phyloP scores from a whole-genome alignment of 2,329 filamentous ascomycete genomes.

The Aspergillus flavus region DNA sequence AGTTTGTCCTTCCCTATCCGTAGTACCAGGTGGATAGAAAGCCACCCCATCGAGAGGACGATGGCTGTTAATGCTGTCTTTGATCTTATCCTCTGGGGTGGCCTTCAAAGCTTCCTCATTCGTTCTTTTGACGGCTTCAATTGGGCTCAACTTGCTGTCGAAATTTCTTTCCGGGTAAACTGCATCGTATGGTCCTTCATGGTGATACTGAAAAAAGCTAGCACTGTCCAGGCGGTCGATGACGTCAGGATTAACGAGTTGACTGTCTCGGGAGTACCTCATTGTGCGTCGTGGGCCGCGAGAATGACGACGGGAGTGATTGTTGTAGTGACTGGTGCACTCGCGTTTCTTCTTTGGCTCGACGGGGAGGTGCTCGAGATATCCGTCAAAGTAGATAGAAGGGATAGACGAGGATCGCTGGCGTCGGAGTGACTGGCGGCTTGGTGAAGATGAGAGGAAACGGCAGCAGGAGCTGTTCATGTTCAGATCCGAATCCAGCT shows the following conservation, averaged over 20 bases:
- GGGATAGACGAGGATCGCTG: slow-evolving; percentile 28
- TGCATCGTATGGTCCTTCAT: slow-evolving; percentile 88
- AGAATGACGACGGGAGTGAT: slow-evolving; percentile 14
- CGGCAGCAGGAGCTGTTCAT: slow-evolving; percentile 32
- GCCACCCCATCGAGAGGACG: slow-evolving; percentile 81
- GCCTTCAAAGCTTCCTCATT: slow-evolving; percentile 79
- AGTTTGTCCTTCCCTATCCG: slow-evolving; percentile 67
- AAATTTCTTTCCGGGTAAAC: slow-evolving; percentile 74
- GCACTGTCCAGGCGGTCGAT: slow-evolving; percentile 78
- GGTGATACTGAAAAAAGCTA: slow-evolving; percentile 73
- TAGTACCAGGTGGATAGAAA: slow-evolving; percentile 70
- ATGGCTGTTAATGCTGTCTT: slow-evolving; percentile 72
- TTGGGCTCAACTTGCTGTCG: slow-evolving; percentile 63
- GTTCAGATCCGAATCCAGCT: slow-evolving; percentile 25
- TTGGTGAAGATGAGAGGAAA: slow-evolving; percentile 29
- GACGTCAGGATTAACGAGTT: slow-evolving; percentile 65
- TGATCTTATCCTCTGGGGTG: slow-evolving; percentile 76
- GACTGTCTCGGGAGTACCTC: slow-evolving; percentile 25
- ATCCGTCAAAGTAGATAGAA: slow-evolving; percentile 27
- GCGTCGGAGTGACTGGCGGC: slow-evolving; percentile 17
- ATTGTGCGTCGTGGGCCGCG: slow-evolving; percentile 19
- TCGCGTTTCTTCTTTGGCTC: slow-evolving; percentile 26
- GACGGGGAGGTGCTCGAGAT: slow-evolving; percentile 29
- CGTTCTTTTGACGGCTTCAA: slow-evolving; percentile 73
- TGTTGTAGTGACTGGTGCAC: slow-evolving; percentile 7